phyloP scores from a whole-genome alignment of 345 rosid genomes.

The Laguncularia racemosa region DNA sequence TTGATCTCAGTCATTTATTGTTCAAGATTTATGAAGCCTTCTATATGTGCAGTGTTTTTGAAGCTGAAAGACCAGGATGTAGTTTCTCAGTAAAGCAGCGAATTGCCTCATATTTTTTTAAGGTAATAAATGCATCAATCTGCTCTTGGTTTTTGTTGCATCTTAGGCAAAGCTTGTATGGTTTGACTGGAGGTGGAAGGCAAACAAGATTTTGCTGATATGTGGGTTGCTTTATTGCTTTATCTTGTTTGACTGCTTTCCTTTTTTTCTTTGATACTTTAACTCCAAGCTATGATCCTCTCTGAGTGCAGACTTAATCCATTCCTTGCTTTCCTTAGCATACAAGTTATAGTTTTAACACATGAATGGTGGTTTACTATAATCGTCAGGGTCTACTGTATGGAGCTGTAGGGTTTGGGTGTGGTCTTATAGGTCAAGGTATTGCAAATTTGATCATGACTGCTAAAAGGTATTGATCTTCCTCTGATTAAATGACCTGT shows the following conservation, averaged over 20 bases:
- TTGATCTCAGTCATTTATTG: neutral
- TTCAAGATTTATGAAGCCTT: constrained; percentile 1
- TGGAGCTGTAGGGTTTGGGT: constrained; percentile 85
- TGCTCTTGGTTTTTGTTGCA: neutral
- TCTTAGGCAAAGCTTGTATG: neutral
- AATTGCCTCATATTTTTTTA: constrained; percentile 65
- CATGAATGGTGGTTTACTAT: neutral
- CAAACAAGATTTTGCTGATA: too few relatives aligned
- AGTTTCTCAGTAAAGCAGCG: constrained; percentile 59
- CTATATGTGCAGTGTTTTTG: constrained; percentile 52
- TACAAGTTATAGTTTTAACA: too few relatives aligned
- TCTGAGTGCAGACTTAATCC: neutral
- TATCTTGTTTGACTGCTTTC: neutral
- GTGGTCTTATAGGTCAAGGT: constrained; percentile 92
- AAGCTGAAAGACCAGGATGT: constrained; percentile 85
- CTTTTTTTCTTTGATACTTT: neutral
- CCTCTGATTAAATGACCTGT: constrained; percentile 1
- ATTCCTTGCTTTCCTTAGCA: neutral
- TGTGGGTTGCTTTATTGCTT: too few relatives aligned
- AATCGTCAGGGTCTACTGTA: constrained; percentile 64
- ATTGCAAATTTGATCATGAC: constrained; percentile 91
- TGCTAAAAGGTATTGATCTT: constrained; percentile 60
- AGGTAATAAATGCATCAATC: constrained; percentile 26
- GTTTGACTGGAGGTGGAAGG: too few relatives aligned
- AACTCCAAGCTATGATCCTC: neutral